Evolutionary conservation across 257 asterid species (phyloP), one percentile per base, ranked within the genome.

Genomic region (Fraxinus excelsior): DNA sequence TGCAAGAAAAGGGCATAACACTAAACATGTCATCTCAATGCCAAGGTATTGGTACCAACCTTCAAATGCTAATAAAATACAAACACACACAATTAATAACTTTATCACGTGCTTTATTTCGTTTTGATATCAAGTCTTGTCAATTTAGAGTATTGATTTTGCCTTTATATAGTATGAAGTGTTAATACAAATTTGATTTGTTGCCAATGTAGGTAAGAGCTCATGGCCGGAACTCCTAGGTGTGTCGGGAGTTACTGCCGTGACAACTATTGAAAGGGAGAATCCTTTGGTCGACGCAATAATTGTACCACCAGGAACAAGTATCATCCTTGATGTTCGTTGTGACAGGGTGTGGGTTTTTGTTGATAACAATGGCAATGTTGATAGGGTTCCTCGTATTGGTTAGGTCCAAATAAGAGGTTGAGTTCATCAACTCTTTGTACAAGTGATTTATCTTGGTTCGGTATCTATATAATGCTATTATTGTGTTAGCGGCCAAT

Each of bases 291-390:
- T 82, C 7, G 26, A n/a, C 13, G 78, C 80, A 7, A 10, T 53
- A 7, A 40, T 82, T 13, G 74, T 85, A 28, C 73, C 77, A 2
- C 83, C 82, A n/a, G 83, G 74, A 10, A 3, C 73, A 2, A 0
- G 0, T 0, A 65, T 44, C 12, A 25, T 14, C 31, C 3, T 10
- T 1, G 72, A 71, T 58, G 26, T 79, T 25, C 71, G 49, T 0
- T 85, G 88, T 13, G 81, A 82, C 13, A 58, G 84, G 44, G 86
- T 80, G 58, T 38, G 81, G 75, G 82, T 84, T 19, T 82, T 53
- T 67, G 80, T 82, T 5, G 44, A 82, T 37, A 38, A 51, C n/a
- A n/a, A 76, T 7, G 69, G 70, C 29, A 14, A 16, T 23, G 80
- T 84, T 19, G 1, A 14, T 2, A 19, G 19, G 1, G 72, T 77